Conservation (phyloP, 1,139 yeast species). For the Blastobotrys capitulatus region DNA sequence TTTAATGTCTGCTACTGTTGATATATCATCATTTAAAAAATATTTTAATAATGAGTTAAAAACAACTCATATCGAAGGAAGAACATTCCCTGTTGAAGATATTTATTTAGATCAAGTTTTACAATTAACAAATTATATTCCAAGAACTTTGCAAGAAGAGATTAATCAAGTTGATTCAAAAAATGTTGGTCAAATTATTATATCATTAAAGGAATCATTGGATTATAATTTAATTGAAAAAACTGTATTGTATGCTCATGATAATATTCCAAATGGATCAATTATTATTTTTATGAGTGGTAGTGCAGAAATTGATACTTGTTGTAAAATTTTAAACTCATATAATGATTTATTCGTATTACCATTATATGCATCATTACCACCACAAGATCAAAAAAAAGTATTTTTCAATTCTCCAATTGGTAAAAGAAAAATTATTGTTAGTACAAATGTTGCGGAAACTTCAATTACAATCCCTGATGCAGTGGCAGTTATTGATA, state of each 20-base stretch:
- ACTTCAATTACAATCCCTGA: slow-evolving; percentile 91
- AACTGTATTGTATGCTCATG: slow-evolving; percentile 50
- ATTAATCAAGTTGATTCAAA: slow-evolving; percentile 13
- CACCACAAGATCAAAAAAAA: slow-evolving; percentile 72
- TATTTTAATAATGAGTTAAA: slow-evolving; percentile 48
- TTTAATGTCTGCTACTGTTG: slow-evolving; percentile 93
- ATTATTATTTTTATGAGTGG: slow-evolving; percentile 87
- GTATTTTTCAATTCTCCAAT: slow-evolving; percentile 56
- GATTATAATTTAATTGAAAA: slow-evolving; percentile 67
- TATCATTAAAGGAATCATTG: slow-evolving; percentile 41
- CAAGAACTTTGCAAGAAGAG: slow-evolving; percentile 24
- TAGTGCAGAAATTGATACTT: slow-evolving; percentile 72
- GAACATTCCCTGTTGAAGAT: slow-evolving; percentile 88
- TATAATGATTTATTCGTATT: slow-evolving; percentile 38
- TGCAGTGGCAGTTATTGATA: slow-evolving; percentile 85
- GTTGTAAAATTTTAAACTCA: slow-evolving; percentile 38
- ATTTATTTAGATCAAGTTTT: slow-evolving; percentile 63
- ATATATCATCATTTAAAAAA: slow-evolving; percentile 56
- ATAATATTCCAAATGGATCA: slow-evolving; percentile 57
- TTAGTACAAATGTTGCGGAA: slow-evolving; percentile 78
- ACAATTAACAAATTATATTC: slow-evolving; percentile 39
- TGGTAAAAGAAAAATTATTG: slow-evolving; percentile 69
- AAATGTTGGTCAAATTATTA: slow-evolving; percentile 33
- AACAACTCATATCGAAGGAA: slow-evolving; percentile 70
- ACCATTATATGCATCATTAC: slow-evolving; percentile 84